Conservation (phyloP, 2,329 filamentous ascomycete species). For the Hypoxylon sp. region DNA sequence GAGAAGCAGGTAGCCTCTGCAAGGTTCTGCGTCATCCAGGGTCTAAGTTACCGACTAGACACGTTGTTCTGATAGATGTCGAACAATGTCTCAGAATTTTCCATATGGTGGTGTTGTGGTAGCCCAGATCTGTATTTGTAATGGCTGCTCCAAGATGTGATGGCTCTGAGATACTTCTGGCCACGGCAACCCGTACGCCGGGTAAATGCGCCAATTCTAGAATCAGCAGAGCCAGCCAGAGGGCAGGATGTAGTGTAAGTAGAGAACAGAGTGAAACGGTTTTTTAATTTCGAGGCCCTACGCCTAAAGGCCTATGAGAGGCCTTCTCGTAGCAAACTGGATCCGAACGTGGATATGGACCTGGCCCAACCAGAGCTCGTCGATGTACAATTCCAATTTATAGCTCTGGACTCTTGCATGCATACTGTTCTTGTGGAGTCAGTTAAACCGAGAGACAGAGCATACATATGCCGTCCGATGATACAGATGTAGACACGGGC, state of each 20-base stretch:
- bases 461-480: conserved; percentile 31
- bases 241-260: conserved; percentile 5
- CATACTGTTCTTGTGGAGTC: conserved; percentile 34
- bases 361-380: conserved; percentile 45
- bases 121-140: conserved; percentile 25
- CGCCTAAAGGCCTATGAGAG: conserved; percentile 43
- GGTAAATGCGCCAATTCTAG: conserved; percentile 42
- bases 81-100: conserved; percentile 37
- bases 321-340: conserved; percentile 35
- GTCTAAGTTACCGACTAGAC: conserved; percentile 21
- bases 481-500: conserved; percentile 30
- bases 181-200: conserved; percentile 28
- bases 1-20: conserved; percentile 21
- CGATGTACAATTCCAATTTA: conserved; percentile 39
- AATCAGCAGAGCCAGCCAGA: conserved; percentile 32
- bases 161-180: conserved; percentile 7
- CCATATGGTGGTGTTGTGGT: conserved; percentile 23
- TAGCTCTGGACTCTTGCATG: conserved; percentile 45
- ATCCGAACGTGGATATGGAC: conserved; percentile 38
- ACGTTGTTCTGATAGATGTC: conserved; percentile 30
- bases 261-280: conserved; percentile 5
- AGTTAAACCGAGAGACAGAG: conserved; percentile 35
- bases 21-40: conserved; percentile 20
- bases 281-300: conserved; percentile 26
- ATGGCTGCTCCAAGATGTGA: conserved; percentile 17